These are phyloP conservation scores for Persicaria maculosa DNA, from an alignment of 148 eudicot genomes.

Conservation along the genomic window DNA sequence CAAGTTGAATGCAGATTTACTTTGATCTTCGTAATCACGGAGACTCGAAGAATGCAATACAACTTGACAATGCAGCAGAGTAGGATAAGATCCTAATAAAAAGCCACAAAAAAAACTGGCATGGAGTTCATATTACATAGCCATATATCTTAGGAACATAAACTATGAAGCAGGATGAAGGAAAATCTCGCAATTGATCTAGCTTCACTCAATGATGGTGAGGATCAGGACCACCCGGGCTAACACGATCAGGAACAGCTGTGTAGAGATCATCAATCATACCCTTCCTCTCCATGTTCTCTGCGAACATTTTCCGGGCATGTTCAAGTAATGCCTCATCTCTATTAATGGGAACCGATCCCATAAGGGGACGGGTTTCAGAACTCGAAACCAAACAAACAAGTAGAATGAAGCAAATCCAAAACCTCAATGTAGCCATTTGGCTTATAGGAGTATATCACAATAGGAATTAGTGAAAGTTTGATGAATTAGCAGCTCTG, in stretches of 20 bases:
- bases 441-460: neutral
- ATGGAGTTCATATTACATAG: too few relatives aligned
- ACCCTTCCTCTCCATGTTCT: neutral
- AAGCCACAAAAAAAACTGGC: too few relatives aligned
- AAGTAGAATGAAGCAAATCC: slow-evolving; percentile 4
- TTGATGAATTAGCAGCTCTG: neutral
- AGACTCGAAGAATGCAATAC: neutral
- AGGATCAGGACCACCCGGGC: slow-evolving; percentile 13
- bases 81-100: too few relatives aligned
- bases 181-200: neutral
- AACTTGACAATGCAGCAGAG: neutral
- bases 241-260: slow-evolving; percentile 10
- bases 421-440: slow-evolving; percentile 5
- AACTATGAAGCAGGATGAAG: neutral
- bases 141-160: too few relatives aligned
- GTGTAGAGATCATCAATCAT: neutral
- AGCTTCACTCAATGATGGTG: neutral
- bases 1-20: neutral
- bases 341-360: neutral
- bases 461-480: neutral
- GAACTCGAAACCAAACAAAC: neutral
- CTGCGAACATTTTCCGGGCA: neutral
- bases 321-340: slow-evolving; percentile 5
- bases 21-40: neutral
- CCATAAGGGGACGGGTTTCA: slow-evolving; percentile 3